Base-by-base conservation (phyloP, 495 filamentous ascomycete species). In the Penicillium psychrofluorescens region DNA sequence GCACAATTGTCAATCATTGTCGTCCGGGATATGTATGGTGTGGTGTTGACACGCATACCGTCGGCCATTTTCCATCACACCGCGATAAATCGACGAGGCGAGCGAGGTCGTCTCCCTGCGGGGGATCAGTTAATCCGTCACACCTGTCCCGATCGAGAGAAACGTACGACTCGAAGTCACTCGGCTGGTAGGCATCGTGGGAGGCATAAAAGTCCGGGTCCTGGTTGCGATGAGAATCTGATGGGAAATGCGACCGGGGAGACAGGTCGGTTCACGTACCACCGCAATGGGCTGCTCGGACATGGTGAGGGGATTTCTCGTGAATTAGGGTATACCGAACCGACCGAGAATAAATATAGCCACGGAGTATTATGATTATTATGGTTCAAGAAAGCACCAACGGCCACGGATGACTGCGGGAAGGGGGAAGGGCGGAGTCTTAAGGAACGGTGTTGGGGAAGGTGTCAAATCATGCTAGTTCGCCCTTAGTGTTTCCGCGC, bases 51-150 rank as follows among this genome's bases (percentile, higher is more conserved):
- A 3, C 4, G 4, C 46, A 35, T 44, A 49, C 46, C 46, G 46
- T 49, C 46, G 35, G 27, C 46, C 46, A 45, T 49, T 49, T 16
- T 49, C 46, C 8, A 40, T 38, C 0, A 49, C 40, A 4, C 46
- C 42, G 6, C 36, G n/a, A 6, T 45, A 45, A 11, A 49, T 36
- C 7, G 29, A 35, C 7, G 42, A 49, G 27, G 46, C 33, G 15
- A 49, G 16, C 2, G 42, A 49, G 4, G 41, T 49, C 11, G 46
- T 39, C 16, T 44, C 46, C 11, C 46, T 49, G 16, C 10, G 8
- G 3, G n/a, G 32, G 11, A 29, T 28, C 4, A 11, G 7, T n/a
- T 16, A 8, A 34, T 29, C 13, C 5, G 12, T 12, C 6, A 29
- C 9, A 7, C 27, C 6, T 8, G 22, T 22, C 22, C 22, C 22